A percentile compares a stretch with the other conserved stretches of the same genome.
Conservation (phyloP, 331 rosid species). For the Cucumis variabilis region DNA sequence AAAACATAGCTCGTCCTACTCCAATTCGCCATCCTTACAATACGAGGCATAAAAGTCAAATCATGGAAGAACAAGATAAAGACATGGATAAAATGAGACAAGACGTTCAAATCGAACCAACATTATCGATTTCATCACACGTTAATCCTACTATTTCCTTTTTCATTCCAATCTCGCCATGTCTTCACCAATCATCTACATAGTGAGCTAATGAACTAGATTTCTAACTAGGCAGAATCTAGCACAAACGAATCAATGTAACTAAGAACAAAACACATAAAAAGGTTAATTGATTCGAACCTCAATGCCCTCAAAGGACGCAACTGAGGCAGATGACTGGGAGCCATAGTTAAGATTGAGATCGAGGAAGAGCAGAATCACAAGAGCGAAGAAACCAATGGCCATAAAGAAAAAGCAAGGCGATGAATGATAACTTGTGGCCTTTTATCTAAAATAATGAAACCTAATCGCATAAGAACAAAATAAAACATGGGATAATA, state of each 20-base stretch:
- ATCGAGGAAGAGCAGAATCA: conserved; percentile 70
- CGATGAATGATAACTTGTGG: conserved; percentile 27
- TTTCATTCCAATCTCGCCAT: background rate
- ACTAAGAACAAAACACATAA: background rate
- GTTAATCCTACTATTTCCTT: background rate
- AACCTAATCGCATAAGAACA: no score
- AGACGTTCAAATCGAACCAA: background rate
- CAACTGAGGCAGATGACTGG: conserved; percentile 62
- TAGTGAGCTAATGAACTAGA: background rate
- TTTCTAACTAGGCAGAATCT: background rate
- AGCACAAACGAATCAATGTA: background rate
- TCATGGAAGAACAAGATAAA: no score
- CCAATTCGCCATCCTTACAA: no score
- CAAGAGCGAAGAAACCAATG: conserved; percentile 72
- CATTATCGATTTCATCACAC: background rate
- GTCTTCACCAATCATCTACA: background rate
- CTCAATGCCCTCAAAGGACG: conserved; percentile 85
- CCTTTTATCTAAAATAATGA: no score
- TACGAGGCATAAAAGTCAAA: no score
- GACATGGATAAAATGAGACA: no score
- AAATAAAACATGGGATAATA: no score
- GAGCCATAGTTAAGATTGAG: conserved; percentile 64
- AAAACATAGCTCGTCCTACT: no score
- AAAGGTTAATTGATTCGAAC: conserved; percentile 39
- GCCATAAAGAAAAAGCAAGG: conserved; percentile 78